Base-by-base conservation (phyloP, 2,329 filamentous ascomycete genomes). In the Pestalotiopsis sp. region DNA sequence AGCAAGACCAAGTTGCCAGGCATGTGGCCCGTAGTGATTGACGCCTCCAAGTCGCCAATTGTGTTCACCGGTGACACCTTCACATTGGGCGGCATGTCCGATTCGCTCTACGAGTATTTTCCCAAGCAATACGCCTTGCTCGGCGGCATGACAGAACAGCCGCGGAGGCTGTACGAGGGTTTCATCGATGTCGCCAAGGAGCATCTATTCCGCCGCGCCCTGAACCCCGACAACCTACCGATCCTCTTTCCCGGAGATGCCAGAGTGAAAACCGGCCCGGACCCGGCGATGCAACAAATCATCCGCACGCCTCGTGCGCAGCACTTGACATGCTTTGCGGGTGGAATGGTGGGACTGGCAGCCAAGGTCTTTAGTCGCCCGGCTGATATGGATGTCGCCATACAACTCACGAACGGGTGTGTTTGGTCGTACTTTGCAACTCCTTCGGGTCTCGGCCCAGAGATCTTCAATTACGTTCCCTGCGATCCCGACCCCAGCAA, bases 61-160 rank as follows among this genome's bases (percentile, higher is more conserved):
- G 87, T 88, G 61, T 77, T 78, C 45, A 72, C 70, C 12, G 81
- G 86, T 63, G 85, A 90, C 70, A 79, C 86, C 58, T 89, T 88
- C 71, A 85, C 85, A 0, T 81, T 88, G 2, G 87, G 87, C 59
- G 86, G 84, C 49, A 86, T 86, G 83, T 83, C 85, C 3, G 87
- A 90, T 74, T 88, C 86, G 14, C 77, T 87, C 1, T 90, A 89
- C 71, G 88, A 90, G 75, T 95, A 94, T 76, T 86, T 93, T 71
- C 84, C 86, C 0, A 82, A 93, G 76, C 85, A 92, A 76, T 89
- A 90, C 75, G 80, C 92, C 63, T 81, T 93, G n/a, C 85, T 93
- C 0, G 89, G 90, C 45, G 91, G 91, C 3, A 80, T 84, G 0
- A 80, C 86, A n/a, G 69, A 87, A 14, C 84, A 84, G 70, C 85